These are phyloP conservation scores for Cymbidium sinense DNA, from an alignment of 106 monocot species.

Conservation along the genomic window DNA sequence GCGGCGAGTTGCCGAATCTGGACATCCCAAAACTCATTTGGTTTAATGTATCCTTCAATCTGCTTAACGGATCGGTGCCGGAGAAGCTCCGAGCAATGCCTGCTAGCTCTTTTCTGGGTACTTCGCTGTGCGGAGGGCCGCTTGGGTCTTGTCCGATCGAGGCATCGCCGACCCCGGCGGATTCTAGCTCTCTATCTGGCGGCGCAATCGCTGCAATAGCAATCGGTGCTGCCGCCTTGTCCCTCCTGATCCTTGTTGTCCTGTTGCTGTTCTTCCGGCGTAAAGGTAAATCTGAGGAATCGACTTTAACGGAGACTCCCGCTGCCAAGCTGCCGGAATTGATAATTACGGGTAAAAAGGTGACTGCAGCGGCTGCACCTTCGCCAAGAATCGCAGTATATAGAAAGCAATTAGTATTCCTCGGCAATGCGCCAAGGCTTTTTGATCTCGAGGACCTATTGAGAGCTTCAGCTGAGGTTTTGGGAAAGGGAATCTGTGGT, in stretches of 20 bases:
- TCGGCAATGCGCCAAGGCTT: conserved; percentile 16
- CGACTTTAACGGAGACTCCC: not conserved
- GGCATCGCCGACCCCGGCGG: conserved; percentile 14
- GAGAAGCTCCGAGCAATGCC: conserved; percentile 28
- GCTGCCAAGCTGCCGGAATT: not conserved
- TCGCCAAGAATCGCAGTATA: not conserved
- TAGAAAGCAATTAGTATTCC: conserved; percentile 57
- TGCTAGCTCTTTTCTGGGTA: conserved; percentile 33
- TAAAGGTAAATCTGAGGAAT: not conserved
- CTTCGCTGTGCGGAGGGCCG: conserved; percentile 53
- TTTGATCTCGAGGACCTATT: conserved; percentile 57
- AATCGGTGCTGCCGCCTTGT: conserved; percentile 23
- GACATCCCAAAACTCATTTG: conserved; percentile 25
- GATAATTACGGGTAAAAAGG: conserved; percentile 15
- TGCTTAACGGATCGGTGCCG: conserved; percentile 73
- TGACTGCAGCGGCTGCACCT: not conserved
- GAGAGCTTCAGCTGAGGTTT: conserved; percentile 61
- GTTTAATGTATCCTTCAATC: conserved; percentile 82
- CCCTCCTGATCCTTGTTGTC: conserved; percentile 28
- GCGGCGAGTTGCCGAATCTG: conserved; percentile 53
- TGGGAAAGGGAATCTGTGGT: conserved; percentile 83
- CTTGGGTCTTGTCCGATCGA: conserved; percentile 43
- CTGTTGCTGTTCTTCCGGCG: conserved; percentile 33
- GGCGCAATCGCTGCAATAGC: conserved; percentile 70
- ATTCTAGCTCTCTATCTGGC: conserved; percentile 46